Evolutionary conservation across 345 rosid species (phyloP), one percentile per base, ranked within the genome.

Genomic region (Iberis pinnata): DNA sequence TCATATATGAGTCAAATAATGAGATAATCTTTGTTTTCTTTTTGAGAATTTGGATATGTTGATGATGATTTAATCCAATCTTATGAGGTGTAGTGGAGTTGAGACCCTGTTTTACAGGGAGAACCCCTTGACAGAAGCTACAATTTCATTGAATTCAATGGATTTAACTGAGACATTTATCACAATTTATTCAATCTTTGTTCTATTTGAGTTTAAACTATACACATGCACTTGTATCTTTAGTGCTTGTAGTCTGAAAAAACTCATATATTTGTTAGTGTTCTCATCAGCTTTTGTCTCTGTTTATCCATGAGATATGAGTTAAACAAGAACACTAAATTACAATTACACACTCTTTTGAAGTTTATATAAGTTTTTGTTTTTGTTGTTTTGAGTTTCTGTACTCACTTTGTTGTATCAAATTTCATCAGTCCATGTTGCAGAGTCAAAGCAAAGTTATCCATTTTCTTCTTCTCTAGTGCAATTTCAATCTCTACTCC

Each of bases 91-190:
- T 65, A 65, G 84, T 70, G 78, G 75, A 73, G 61, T 69, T 73
- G 71, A 76, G 89, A 12, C 69, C 63, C 44, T 64, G 69, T 56
- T 64, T 29, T 22, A 22, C 69, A 61, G 77, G 76, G 76, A 54
- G 77, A 81, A 78, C 81, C 86, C 69, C 81, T 76, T 77, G 77
- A 66, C 40, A 25, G 61, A 73, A 75, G 61, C 81, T 76, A 69
- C 59, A 68, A 45, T 58, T 58, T 35, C 72, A 7, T 0, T 72
- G 74, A 73, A 14, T 25, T 65, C 25, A 12, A 0, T 46, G 79
- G 76, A 67, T 75, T 52, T 10, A 2, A 32, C 84, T 72, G 84
- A 86, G 83, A 63, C 75, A 22, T 22, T 22, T 22, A 22, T 22
- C 6, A 22, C 25, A 22, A 2, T 2, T 2, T 22, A 6, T 22